These are phyloP conservation scores for Strigomonas galati DNA, from an alignment of 208 protist genomes.

Conservation along the genomic window DNA sequence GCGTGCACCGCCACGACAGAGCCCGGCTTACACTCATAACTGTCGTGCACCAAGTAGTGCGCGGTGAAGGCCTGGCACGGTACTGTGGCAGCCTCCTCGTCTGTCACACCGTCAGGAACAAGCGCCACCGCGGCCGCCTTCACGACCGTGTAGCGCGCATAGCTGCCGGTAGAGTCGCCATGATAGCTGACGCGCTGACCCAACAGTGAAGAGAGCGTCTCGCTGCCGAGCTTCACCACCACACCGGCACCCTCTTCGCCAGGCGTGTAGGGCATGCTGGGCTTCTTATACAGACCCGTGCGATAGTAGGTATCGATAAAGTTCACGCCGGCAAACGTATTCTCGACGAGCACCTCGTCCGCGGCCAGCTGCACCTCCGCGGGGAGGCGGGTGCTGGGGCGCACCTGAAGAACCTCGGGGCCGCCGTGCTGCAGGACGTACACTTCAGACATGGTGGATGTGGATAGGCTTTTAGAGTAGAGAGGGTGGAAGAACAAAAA, in stretches of 20 bases:
- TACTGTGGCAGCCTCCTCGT: conserved; percentile 50
- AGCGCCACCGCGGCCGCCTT: background rate
- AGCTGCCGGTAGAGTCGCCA: conserved; percentile 40
- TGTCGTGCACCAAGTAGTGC: conserved; percentile 79
- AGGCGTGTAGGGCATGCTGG: conserved; percentile 55
- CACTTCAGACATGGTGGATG: background rate
- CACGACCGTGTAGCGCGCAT: conserved; percentile 64
- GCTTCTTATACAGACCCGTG: conserved; percentile 70
- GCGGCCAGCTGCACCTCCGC: background rate
- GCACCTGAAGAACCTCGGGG: conserved; percentile 11
- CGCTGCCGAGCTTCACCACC: conserved; percentile 39
- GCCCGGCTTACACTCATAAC: conserved; percentile 37
- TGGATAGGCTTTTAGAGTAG: no score
- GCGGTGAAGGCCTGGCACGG: conserved; percentile 85
- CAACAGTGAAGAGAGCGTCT: conserved; percentile 18
- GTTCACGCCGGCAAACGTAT: conserved; percentile 81
- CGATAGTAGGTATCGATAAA: conserved; percentile 93
- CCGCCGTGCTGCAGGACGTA: conserved; percentile 6
- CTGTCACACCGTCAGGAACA: conserved; percentile 50
- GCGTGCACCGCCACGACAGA: conserved; percentile 80
- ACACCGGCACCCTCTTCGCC: conserved; percentile 77
- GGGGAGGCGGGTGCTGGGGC: background rate
- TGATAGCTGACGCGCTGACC: conserved; percentile 80
- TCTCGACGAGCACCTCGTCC: conserved; percentile 51
- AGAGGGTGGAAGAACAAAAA: background rate